A percentile compares a stretch with the other conserved stretches of the same genome.
These are phyloP conservation scores for Tilletia caries DNA, from an alignment of 1,284 basidiomycete genomes.

Conservation along the genomic window DNA sequence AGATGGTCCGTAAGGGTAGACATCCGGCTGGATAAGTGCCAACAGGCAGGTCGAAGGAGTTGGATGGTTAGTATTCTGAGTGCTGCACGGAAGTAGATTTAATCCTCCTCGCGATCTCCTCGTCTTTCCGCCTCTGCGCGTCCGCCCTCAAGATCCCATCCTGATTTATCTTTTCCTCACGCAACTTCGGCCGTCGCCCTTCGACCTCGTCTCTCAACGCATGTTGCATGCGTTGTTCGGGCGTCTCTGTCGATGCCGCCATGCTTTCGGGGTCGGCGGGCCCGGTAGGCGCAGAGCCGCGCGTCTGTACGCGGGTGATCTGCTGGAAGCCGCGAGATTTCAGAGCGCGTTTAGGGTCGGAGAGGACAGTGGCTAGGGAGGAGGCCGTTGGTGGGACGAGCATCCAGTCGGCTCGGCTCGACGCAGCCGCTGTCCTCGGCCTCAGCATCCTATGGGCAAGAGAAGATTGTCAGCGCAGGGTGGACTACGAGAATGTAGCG, in stretches of 20 bases:
- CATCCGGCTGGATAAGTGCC: too few species aligned
- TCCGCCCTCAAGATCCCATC: slow-evolving; percentile 22
- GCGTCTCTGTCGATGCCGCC: slow-evolving; percentile 42
- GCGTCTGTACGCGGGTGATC: slow-evolving; percentile 24
- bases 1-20: too few species aligned
- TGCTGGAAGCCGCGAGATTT: slow-evolving; percentile 41
- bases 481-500: background rate
- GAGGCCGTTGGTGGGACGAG: slow-evolving; percentile 30
- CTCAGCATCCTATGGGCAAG: slow-evolving; percentile 18
- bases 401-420: slow-evolving; percentile 36
- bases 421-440: slow-evolving; percentile 24
- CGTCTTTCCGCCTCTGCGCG: slow-evolving; percentile 20
- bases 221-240: slow-evolving; percentile 31
- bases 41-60: too few species aligned
- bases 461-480: background rate
- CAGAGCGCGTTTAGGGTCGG: slow-evolving; percentile 26
- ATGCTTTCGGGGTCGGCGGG: slow-evolving; percentile 27
- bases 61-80: too few species aligned
- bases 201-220: slow-evolving; percentile 27
- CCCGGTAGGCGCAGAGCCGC: slow-evolving; percentile 12
- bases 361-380: slow-evolving; percentile 24
- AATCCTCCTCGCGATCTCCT: slow-evolving; percentile 20
- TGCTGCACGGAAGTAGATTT: too few species aligned
- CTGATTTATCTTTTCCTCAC: background rate
- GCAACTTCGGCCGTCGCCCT: slow-evolving; percentile 19